Percentiles rank a stretch among this genome's conserved stretches.
Evolutionary conservation across 106 monocot species (phyloP).

Genomic region (Dendrobium catenatum): DNA sequence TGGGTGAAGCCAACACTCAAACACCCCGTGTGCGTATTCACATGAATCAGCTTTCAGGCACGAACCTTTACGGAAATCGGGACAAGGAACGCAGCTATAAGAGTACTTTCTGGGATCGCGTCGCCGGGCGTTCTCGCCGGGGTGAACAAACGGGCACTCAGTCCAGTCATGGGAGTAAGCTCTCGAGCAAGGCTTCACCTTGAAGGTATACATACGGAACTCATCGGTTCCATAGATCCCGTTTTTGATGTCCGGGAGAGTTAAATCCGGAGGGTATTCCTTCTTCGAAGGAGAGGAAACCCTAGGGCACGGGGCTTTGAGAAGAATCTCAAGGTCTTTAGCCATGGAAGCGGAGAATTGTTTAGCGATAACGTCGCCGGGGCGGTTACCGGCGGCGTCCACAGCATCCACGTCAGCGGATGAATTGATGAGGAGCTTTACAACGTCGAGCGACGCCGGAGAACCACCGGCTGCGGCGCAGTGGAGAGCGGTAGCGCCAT

Average conservation of each 20-base stretch:
- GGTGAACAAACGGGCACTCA: constrained; percentile 48
- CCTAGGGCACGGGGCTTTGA: constrained; percentile 5
- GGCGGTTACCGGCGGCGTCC: constrained; percentile 20
- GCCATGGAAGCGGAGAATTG: constrained; percentile 10
- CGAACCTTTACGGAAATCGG: constrained; percentile 41
- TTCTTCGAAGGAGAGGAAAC: constrained; percentile 27
- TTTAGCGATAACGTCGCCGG: constrained; percentile 27
- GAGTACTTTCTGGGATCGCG: constrained; percentile 48
- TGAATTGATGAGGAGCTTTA: constrained; percentile 28
- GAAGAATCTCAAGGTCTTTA: constrained; percentile 5
- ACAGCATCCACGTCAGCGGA: constrained; percentile 22
- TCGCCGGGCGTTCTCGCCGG: constrained; percentile 43
- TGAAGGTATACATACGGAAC: constrained; percentile 42
- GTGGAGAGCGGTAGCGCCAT: constrained; percentile 49
- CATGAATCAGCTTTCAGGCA: constrained; percentile 42
- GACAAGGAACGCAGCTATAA: constrained; percentile 51
- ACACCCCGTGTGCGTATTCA: constrained; percentile 31
- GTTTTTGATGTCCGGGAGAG: constrained; percentile 20
- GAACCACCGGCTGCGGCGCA: constrained; percentile 43
- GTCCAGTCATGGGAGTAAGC: constrained; percentile 54
- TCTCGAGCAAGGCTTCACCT: constrained; percentile 36
- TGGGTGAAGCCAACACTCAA: constrained; percentile 11
- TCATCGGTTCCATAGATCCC: constrained; percentile 7
- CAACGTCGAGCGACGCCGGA: constrained; percentile 15
- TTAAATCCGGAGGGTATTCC: constrained; percentile 39